Evolutionary conservation across 495 filamentous ascomycete genomes (phyloP).

Genomic region (Xylaria telfairii): DNA sequence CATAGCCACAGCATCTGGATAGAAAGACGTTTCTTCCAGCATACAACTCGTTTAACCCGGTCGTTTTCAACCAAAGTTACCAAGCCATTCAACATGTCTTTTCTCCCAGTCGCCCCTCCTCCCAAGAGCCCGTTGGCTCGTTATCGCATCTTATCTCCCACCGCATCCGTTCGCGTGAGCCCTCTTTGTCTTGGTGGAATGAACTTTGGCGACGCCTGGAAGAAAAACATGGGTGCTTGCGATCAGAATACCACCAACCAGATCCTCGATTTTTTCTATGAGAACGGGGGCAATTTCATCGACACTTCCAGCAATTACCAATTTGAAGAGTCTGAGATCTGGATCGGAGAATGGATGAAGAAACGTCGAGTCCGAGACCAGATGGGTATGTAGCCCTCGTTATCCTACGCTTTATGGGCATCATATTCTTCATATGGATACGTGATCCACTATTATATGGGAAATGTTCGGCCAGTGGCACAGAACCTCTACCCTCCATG

Average conservation of each 20-base stretch:
- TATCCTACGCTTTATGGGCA: not conserved
- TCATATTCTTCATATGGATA: not conserved
- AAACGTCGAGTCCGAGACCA: slow-evolving; percentile 47
- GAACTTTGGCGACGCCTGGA: slow-evolving; percentile 66
- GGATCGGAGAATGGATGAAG: slow-evolving; percentile 81
- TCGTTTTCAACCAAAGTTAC: not conserved
- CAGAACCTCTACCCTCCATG: not conserved
- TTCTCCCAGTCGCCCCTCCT: slow-evolving; percentile 37
- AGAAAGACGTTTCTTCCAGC: not conserved
- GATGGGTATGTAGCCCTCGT: slow-evolving; percentile 38
- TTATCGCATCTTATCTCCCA: slow-evolving; percentile 65
- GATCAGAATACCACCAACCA: slow-evolving; percentile 65
- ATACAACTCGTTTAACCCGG: not conserved
- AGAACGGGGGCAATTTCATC: slow-evolving; percentile 76
- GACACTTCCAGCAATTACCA: slow-evolving; percentile 79
- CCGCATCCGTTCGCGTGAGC: slow-evolving; percentile 62
- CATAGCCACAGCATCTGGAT: not conserved
- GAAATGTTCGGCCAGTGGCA: too few relatives aligned
- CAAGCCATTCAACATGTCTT: slow-evolving; percentile 16
- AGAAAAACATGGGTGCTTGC: slow-evolving; percentile 61
- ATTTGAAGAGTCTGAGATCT: slow-evolving; percentile 68
- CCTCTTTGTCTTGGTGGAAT: slow-evolving; percentile 68
- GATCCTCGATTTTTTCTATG: slow-evolving; percentile 72
- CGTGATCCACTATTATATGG: not conserved
- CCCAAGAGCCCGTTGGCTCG: slow-evolving; percentile 59